Evolutionary conservation across 1,284 basidiomycete species (phyloP).

Genomic region (Cryptococcus sp.): DNA sequence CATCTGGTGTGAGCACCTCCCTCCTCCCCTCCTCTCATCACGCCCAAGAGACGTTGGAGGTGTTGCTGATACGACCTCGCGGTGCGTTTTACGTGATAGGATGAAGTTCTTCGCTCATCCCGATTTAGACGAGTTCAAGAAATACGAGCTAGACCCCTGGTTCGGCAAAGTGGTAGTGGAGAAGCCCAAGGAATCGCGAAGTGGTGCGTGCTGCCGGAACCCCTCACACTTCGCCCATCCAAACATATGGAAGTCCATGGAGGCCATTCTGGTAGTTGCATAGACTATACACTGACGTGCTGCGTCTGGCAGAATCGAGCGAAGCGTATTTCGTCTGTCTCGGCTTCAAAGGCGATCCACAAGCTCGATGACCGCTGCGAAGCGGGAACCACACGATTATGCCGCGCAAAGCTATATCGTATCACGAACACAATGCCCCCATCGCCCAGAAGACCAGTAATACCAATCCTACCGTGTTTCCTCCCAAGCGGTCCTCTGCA

Average conservation of each 20-base stretch:
- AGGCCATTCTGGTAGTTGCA: not conserved
- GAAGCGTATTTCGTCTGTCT: constrained; percentile 53
- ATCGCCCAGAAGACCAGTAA: too few relatives aligned
- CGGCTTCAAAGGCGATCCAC: constrained; percentile 42
- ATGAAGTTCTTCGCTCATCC: constrained; percentile 53
- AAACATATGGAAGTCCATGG: not conserved
- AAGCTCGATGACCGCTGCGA: not conserved
- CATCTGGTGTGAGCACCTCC: constrained; percentile 45
- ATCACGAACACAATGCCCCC: too few relatives aligned
- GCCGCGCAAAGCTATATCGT: not conserved
- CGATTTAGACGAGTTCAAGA: constrained; percentile 45
- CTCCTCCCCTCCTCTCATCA: not conserved
- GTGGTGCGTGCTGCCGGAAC: constrained; percentile 26
- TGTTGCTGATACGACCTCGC: not conserved
- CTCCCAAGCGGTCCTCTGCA: too few relatives aligned
- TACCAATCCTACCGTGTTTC: too few relatives aligned
- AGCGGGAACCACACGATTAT: not conserved
- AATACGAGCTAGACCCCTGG: constrained; percentile 37
- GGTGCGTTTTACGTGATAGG: constrained; percentile 19
- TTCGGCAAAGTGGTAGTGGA: constrained; percentile 47
- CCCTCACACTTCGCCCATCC: not conserved
- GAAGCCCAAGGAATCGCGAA: constrained; percentile 49
- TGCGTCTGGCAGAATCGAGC: constrained; percentile 39
- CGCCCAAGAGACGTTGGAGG: not conserved
- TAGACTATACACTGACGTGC: not conserved